Conservation (phyloP, 2,329 filamentous ascomycete genomes). For the Alternaria angustiovoidea region DNA sequence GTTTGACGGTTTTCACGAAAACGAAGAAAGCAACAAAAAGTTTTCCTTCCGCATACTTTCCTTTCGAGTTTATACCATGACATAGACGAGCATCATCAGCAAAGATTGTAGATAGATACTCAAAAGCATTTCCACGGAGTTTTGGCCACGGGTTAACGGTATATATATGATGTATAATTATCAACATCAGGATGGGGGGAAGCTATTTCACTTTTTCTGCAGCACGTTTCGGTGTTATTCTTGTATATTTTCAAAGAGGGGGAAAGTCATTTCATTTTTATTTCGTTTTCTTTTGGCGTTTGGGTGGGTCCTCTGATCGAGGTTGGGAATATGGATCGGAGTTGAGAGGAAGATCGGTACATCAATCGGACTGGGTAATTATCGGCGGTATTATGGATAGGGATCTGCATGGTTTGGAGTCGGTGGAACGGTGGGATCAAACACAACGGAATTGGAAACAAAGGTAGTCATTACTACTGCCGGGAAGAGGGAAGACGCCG, state of each 20-base stretch:
- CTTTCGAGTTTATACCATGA: constrained; percentile 16
- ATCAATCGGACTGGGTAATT: not conserved
- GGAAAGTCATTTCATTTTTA: constrained; percentile 20
- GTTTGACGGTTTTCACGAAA: constrained; percentile 23
- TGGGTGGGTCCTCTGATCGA: constrained; percentile 7
- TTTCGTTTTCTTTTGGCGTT: constrained; percentile 13
- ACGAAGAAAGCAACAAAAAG: constrained; percentile 16
- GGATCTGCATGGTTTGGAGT: constrained; percentile 20
- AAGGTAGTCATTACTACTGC: constrained; percentile 8
- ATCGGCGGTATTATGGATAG: constrained; percentile 6
- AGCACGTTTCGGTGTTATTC: constrained; percentile 10
- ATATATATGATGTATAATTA: constrained; percentile 32
- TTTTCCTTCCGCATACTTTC: constrained; percentile 3
- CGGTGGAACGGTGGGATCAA: not conserved
- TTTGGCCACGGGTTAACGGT: constrained; percentile 2
- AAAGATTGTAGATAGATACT: constrained; percentile 15
- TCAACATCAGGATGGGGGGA: constrained; percentile 34
- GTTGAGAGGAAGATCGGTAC: not conserved
- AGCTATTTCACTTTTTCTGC: constrained; percentile 48
- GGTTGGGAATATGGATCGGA: constrained; percentile 10
- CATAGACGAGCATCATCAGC: constrained; percentile 4
- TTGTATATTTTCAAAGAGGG: not conserved
- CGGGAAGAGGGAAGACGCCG: constrained; percentile 6
- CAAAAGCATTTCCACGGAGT: constrained; percentile 20
- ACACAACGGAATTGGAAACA: not conserved